Conservation (phyloP, 257 asterid genomes). For the Craterostigma plantagineum region DNA sequence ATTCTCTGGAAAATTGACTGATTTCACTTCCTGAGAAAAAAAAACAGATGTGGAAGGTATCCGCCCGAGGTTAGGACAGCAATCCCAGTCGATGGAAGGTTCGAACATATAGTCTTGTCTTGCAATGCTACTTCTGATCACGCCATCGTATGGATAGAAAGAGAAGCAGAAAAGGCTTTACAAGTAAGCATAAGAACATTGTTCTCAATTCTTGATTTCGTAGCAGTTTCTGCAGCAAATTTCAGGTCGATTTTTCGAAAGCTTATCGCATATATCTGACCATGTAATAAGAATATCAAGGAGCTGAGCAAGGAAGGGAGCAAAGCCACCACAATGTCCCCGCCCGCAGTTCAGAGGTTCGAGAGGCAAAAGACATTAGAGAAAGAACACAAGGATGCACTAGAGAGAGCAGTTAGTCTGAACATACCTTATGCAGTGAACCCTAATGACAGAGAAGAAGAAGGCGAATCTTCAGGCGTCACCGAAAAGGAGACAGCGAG, state of each 20-base stretch:
- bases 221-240: too few species aligned
- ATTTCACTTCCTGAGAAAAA: too few species aligned
- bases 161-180: constrained; percentile 71
- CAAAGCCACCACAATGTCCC: constrained; percentile 26
- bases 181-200: constrained; percentile 51
- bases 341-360: constrained; percentile 51
- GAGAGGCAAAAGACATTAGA: constrained; percentile 48
- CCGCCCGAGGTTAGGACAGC: constrained; percentile 97
- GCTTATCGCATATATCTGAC: too few species aligned
- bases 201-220: too few species aligned
- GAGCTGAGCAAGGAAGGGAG: constrained; percentile 25
- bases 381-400: constrained; percentile 82
- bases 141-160: constrained; percentile 77
- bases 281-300: constrained; percentile 29
- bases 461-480: constrained; percentile 11
- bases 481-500: constrained; percentile 17
- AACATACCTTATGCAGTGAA: constrained; percentile 74
- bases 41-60: constrained; percentile 87
- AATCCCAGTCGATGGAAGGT: constrained; percentile 94
- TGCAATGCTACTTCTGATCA: constrained; percentile 92
- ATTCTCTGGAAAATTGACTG: constrained; percentile 6
- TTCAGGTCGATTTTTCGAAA: too few species aligned
- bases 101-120: constrained; percentile 85
- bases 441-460: constrained; percentile 16
- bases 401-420: constrained; percentile 73